These are phyloP conservation scores for Boeremia exigua DNA, from an alignment of 2,329 filamentous ascomycete species.

Conservation along the genomic window DNA sequence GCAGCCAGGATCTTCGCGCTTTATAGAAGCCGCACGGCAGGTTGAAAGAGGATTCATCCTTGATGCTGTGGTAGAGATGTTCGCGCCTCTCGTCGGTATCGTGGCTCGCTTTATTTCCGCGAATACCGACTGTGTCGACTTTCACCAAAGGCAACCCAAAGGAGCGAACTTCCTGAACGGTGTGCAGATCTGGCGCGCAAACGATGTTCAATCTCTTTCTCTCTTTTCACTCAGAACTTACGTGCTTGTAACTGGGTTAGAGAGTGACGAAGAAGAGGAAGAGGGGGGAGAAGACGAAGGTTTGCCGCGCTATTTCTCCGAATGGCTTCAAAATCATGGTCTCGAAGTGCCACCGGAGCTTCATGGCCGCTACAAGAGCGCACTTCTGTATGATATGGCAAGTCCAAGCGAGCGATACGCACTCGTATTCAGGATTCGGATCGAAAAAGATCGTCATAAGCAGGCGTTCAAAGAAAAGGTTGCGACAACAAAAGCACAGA, in stretches of 20 bases:
- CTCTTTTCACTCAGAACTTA: neutral
- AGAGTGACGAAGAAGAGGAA: neutral
- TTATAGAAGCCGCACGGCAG: neutral
- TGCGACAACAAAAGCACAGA: neutral
- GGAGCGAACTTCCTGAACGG: neutral
- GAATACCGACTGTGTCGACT: neutral
- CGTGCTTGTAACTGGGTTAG: neutral
- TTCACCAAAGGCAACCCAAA: neutral
- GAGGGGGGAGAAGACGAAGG: neutral
- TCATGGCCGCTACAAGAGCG: too few species aligned
- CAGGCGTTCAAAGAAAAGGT: neutral
- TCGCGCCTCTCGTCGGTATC: neutral
- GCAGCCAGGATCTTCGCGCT: neutral
- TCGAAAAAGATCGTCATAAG: neutral
- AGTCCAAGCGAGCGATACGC: neutral
- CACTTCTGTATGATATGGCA: neutral
- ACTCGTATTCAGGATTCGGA: neutral
- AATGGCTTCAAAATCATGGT: neutral
- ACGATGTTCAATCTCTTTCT: neutral
- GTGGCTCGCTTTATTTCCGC: neutral
- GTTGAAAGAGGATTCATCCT: neutral
- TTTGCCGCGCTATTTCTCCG: neutral
- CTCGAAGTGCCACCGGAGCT: neutral
- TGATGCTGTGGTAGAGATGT: neutral
- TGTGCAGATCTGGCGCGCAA: neutral